Percentiles rank a stretch among this genome's conserved stretches.
Conservation (phyloP, 108 stramenopile species). For the Cyclostephanos invisitatus region DNA sequence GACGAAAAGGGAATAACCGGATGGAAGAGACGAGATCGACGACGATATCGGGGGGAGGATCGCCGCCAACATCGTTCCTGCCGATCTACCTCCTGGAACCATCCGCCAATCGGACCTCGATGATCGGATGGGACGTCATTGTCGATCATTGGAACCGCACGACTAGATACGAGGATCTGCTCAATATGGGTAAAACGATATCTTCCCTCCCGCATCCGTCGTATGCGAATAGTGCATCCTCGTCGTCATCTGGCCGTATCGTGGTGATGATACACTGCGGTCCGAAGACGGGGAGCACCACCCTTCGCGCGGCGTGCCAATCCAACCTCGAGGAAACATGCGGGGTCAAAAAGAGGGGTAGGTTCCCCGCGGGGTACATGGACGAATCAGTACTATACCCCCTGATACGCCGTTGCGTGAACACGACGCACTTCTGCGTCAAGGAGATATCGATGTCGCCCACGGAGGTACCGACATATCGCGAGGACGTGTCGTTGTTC, state of each 20-base stretch:
- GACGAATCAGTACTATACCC: slow-evolving; percentile 14
- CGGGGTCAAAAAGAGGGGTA: neutral
- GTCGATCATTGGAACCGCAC: slow-evolving; percentile 29
- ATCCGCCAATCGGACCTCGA: slow-evolving; percentile 4
- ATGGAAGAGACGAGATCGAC: too few relatives aligned
- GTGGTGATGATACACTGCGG: slow-evolving; percentile 41
- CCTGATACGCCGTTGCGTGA: slow-evolving; percentile 13
- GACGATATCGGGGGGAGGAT: too few relatives aligned
- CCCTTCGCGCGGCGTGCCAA: slow-evolving; percentile 22
- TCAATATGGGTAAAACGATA: neutral
- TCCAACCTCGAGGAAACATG: slow-evolving; percentile 17
- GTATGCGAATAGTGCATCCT: too few relatives aligned
- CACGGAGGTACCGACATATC: slow-evolving; percentile 15
- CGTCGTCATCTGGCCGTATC: too few relatives aligned
- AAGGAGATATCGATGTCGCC: slow-evolving; percentile 14
- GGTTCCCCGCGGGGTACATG: slow-evolving; percentile 15
- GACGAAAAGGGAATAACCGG: too few relatives aligned
- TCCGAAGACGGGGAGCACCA: slow-evolving; percentile 33
- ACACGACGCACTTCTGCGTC: slow-evolving; percentile 36
- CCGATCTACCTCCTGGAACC: slow-evolving; percentile 29
- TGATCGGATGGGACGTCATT: slow-evolving; percentile 16
- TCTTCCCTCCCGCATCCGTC: slow-evolving; percentile 6
- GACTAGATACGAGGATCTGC: slow-evolving; percentile 20
- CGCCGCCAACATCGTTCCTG: neutral
- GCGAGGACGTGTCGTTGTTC: slow-evolving; percentile 3